Conservation (phyloP, 148 eudicot genomes). For the Euryodendron excelsum region DNA sequence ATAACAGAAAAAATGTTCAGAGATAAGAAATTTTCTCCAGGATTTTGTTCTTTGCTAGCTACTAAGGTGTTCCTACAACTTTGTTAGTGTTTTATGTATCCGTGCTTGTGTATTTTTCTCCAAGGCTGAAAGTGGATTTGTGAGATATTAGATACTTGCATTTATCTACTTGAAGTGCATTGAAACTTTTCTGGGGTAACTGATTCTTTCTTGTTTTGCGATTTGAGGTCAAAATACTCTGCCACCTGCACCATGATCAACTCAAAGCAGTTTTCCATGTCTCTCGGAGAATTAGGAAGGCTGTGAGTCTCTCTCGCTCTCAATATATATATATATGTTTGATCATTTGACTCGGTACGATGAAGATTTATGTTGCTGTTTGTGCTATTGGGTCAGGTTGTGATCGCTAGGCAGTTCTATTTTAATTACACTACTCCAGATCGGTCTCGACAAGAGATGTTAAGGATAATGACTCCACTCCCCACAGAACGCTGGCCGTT, state of each 20-base stretch:
- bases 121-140: neutral
- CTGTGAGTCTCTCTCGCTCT: conserved; percentile 50
- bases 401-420: conserved; percentile 70
- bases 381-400: conserved; percentile 43
- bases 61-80: neutral
- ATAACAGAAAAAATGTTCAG: neutral
- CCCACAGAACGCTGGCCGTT: conserved; percentile 92
- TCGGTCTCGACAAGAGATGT: conserved; percentile 82
- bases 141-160: neutral
- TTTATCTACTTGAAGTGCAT: neutral
- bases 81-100: neutral
- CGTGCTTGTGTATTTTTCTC: neutral
- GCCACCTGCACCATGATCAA: conserved; percentile 97
- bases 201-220: conserved; percentile 20
- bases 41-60: neutral
- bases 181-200: neutral
- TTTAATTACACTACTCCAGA: conserved; percentile 95
- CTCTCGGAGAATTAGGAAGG: conserved; percentile 71
- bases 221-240: conserved; percentile 73
- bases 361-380: neutral
- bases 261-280: conserved; percentile 89
- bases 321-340: neutral
- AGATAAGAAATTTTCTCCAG: neutral
- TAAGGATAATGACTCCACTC: conserved; percentile 68
- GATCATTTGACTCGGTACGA: neutral